phyloP scores from a whole-genome alignment of 2,329 filamentous ascomycete genomes.

The Beauveria pseudobassiana region DNA sequence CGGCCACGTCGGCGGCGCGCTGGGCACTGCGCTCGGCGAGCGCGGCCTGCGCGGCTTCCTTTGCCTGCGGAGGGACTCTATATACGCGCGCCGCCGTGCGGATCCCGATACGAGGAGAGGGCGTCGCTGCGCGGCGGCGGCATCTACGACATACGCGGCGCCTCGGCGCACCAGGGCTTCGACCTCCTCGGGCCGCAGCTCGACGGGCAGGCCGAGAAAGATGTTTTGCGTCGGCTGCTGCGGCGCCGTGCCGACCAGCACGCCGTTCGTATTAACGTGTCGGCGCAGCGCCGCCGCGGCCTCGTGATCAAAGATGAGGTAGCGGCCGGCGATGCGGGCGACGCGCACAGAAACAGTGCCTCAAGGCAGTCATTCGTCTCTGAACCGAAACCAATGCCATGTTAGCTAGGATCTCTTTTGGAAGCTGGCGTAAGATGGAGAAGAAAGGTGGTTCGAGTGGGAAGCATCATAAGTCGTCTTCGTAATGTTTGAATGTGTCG shows the following conservation, averaged over 20 bases:
- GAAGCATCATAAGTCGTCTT: slow-evolving; percentile 36
- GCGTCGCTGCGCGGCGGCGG: slow-evolving; percentile 57
- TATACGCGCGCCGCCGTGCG: slow-evolving; percentile 54
- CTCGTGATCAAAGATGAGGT: slow-evolving; percentile 83
- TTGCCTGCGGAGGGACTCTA: slow-evolving; percentile 45
- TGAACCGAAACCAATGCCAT: neutral
- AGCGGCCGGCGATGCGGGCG: slow-evolving; percentile 70
- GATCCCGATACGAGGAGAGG: slow-evolving; percentile 47
- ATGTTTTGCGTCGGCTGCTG: slow-evolving; percentile 93
- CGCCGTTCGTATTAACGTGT: slow-evolving; percentile 75
- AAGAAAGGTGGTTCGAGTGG: neutral
- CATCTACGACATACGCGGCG: slow-evolving; percentile 74
- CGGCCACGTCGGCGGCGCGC: slow-evolving; percentile 24
- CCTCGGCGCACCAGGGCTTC: slow-evolving; percentile 69
- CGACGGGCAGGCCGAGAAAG: slow-evolving; percentile 80
- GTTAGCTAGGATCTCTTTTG: neutral
- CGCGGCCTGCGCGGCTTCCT: slow-evolving; percentile 32
- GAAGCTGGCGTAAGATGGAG: neutral
- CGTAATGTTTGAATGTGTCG: slow-evolving; percentile 35
- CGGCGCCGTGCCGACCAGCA: slow-evolving; percentile 79
- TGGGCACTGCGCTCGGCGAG: slow-evolving; percentile 32
- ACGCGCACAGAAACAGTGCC: slow-evolving; percentile 55
- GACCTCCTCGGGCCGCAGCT: slow-evolving; percentile 88
- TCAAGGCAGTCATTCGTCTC: slow-evolving; percentile 15
- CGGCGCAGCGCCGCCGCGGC: slow-evolving; percentile 71